Base-by-base conservation (phyloP, 768 basidiomycete species). In the Trametes cingulata region DNA sequence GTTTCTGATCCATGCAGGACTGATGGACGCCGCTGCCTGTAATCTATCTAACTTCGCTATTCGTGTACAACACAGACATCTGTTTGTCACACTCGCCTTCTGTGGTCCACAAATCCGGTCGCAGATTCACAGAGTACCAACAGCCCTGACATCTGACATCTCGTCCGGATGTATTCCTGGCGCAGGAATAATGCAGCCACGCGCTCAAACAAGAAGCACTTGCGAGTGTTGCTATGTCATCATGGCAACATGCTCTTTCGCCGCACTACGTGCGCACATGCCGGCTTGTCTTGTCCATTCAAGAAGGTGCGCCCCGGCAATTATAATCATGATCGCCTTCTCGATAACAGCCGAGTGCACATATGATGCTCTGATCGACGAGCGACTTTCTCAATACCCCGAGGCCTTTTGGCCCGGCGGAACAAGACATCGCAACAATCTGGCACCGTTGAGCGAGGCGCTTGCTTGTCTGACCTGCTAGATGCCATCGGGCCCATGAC, bases 21-120 rank as follows among this genome's bases (percentile, higher is more conserved):
- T 60, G 55, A 60, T 56, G 55, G 27, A 56, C 52, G 45, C 37
- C 27, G 50, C 22, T 40, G 45, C n/a, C 19, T 56, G 37, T 60
- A 60, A 22, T 7, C 40, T 52, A 43, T 52, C 42, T 37, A 22
- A n/a, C 35, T 9, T 37, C 29, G 37, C 57, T 52, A 63, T 37
- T 41, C 35, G 24, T 58, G 52, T 58, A 56, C 56, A 52, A 37
- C 52, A 57, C 53, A 36, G 15, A 13, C 24, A 20, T 20, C 20
- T 46, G 45, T 13, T 25, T n/a, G 12, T 20, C 19, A 9, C 10
- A 46, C 45, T 7, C 45, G 22, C 15, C 45, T 9, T 9, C 45
- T 37, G 20, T 19, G 39, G 36, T 25, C 22, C 40, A 57, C 56
- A 57, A 49, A 47, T 49, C 47, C 13, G 24, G 47, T 29, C 27